These are phyloP conservation scores for Asterella californica DNA, from an alignment of 225 moss, liverwort and hornwort species.

Conservation along the genomic window DNA sequence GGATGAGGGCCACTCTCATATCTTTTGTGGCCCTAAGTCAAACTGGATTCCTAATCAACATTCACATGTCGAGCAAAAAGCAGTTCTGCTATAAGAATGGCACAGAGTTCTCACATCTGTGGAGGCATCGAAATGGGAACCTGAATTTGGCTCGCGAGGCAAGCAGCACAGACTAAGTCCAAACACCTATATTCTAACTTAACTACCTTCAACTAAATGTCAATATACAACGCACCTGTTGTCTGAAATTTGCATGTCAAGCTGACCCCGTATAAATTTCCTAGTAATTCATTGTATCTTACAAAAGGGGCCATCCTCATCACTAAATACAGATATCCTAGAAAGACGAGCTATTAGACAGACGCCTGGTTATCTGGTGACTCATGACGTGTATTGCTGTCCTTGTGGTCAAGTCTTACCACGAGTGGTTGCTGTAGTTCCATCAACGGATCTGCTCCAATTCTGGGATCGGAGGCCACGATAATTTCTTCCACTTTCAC, in stretches of 20 bases:
- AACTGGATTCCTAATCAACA: slow-evolving; percentile 6
- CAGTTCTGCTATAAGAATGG: slow-evolving; percentile 14
- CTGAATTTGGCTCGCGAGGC: not conserved
- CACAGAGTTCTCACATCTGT: slow-evolving; percentile 21
- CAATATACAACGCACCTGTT: slow-evolving; percentile 22
- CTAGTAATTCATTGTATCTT: slow-evolving; percentile 15
- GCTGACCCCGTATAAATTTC: slow-evolving; percentile 9
- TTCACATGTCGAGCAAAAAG: slow-evolving; percentile 7
- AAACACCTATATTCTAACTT: slow-evolving; percentile 5
- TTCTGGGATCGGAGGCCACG: slow-evolving; percentile 24
- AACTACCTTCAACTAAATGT: slow-evolving; percentile 5
- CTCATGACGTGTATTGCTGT: slow-evolving; percentile 17
- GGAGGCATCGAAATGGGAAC: not conserved
- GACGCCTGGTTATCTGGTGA: slow-evolving; percentile 9
- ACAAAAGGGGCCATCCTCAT: slow-evolving; percentile 8
- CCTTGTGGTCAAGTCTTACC: slow-evolving; percentile 36
- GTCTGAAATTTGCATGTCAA: slow-evolving; percentile 7
- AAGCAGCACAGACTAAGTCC: not conserved
- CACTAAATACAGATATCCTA: slow-evolving; percentile 6
- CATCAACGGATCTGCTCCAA: slow-evolving; percentile 26
- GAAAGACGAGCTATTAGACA: slow-evolving; percentile 1
- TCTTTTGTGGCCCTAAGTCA: slow-evolving; percentile 4
- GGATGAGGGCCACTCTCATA: slow-evolving; percentile 4
- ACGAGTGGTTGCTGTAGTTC: slow-evolving; percentile 44
- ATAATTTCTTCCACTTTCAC: slow-evolving; percentile 36